Conservation (phyloP, 192 early-diverging fungal genomes). For the Chytriomyces sp. region DNA sequence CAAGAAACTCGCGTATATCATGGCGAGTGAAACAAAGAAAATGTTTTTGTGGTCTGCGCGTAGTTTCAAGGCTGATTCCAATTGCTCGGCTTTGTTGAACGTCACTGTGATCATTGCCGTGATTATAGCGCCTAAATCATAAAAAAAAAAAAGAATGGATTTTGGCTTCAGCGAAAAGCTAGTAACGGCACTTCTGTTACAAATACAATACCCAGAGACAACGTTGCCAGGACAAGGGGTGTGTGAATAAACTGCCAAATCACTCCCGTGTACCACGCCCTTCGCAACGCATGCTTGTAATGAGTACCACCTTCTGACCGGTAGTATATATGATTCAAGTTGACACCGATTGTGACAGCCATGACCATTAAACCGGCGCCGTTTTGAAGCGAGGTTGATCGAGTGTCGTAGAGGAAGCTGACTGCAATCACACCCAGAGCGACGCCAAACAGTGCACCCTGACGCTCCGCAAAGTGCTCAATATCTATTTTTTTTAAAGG, state of each 20-base stretch:
- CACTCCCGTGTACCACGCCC: constrained; percentile 10
- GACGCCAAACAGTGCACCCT: neutral
- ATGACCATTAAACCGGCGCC: constrained; percentile 10
- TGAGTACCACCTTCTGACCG: constrained; percentile 4
- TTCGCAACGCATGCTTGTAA: constrained; percentile 18
- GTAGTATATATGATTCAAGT: constrained; percentile 24
- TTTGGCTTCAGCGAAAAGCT: too few relatives aligned
- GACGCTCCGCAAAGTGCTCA: constrained; percentile 12
- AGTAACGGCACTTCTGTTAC: too few relatives aligned
- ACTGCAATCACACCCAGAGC: constrained; percentile 13
- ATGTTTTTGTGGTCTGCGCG: neutral
- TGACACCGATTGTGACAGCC: constrained; percentile 1
- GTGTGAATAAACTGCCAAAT: neutral
- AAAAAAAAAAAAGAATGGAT: too few relatives aligned
- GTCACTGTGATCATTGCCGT: neutral
- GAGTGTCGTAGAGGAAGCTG: constrained; percentile 16
- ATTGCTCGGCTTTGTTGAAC: neutral
- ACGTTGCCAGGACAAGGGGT: neutral
- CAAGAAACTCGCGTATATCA: neutral
- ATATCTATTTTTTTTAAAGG: neutral
- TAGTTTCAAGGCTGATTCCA: neutral
- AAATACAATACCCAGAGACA: neutral
- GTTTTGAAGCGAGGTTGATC: neutral
- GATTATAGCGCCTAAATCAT: neutral
- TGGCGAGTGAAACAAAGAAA: neutral